A percentile compares a stretch with the other conserved stretches of the same genome.
Conservation (phyloP, 2,329 filamentous ascomycete genomes). For the Clarireedia homoeocarpa region DNA sequence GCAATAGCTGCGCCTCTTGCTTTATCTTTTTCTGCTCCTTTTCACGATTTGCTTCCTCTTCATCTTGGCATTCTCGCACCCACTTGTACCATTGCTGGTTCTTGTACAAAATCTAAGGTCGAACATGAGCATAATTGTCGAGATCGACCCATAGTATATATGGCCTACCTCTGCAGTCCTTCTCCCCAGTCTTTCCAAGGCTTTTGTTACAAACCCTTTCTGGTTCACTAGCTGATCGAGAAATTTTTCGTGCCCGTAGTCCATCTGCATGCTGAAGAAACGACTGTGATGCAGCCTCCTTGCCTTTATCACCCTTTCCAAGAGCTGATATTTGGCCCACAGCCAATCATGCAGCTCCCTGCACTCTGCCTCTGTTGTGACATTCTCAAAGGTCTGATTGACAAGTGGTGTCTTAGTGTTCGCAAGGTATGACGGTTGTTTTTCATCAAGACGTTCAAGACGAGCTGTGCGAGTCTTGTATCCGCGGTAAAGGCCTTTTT, state of each 20-base stretch:
- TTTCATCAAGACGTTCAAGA: slow-evolving; percentile 32
- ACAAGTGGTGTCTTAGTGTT: slow-evolving; percentile 30
- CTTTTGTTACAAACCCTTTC: slow-evolving; percentile 21
- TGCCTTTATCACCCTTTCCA: slow-evolving; percentile 35
- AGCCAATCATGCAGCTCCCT: slow-evolving; percentile 35
- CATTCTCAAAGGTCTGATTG: slow-evolving; percentile 33
- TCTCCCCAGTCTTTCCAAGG: slow-evolving; percentile 36
- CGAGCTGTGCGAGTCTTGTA: slow-evolving; percentile 41
- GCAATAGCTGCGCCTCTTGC: slow-evolving; percentile 39
- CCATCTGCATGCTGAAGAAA: slow-evolving; percentile 35
- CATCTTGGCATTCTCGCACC: slow-evolving; percentile 37
- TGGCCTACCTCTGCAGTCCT: slow-evolving; percentile 33
- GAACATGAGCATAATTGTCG: background rate
- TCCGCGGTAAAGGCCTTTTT: slow-evolving; percentile 36
- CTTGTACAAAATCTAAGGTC: slow-evolving; percentile 30
- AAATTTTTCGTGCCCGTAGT: slow-evolving; percentile 37
- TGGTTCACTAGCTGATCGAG: slow-evolving; percentile 32
- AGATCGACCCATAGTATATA: background rate
- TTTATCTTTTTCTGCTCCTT: slow-evolving; percentile 43
- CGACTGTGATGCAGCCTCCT: slow-evolving; percentile 35
- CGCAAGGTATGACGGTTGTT: slow-evolving; percentile 33
- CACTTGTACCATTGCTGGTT: slow-evolving; percentile 42
- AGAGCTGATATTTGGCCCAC: slow-evolving; percentile 27
- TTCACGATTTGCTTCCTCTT: slow-evolving; percentile 38
- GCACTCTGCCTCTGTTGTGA: slow-evolving; percentile 32